Percentiles rank a stretch among this genome's conserved stretches.
These are phyloP conservation scores for Colletotrichum sp. DNA, from an alignment of 2,329 filamentous ascomycete species.

Conservation along the genomic window DNA sequence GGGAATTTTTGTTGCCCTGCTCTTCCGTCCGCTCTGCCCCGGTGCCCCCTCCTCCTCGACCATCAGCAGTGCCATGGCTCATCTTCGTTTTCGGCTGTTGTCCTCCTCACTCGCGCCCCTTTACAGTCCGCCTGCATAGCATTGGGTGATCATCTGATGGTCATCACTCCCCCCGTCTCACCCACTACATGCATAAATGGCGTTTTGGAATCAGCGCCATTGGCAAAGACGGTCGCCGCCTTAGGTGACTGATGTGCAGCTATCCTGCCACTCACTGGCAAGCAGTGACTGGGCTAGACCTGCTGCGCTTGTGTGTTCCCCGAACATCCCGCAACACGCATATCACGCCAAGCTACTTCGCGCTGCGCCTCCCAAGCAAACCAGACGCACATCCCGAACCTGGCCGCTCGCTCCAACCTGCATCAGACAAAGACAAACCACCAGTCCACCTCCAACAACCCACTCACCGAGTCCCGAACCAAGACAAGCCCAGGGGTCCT, in stretches of 20 bases:
- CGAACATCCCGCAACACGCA: slow-evolving; percentile 2
- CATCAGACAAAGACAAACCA: background rate
- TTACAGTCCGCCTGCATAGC: background rate
- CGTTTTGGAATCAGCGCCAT: background rate
- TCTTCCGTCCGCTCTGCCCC: background rate
- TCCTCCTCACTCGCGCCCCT: background rate
- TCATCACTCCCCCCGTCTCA: background rate
- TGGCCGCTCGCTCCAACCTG: background rate
- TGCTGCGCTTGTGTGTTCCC: background rate
- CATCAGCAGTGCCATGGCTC: background rate
- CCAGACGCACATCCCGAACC: background rate
- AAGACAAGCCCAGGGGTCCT: slow-evolving; percentile 1
- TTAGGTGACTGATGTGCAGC: background rate
- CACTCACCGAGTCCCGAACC: background rate
- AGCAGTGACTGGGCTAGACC: background rate
- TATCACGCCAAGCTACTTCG: slow-evolving; percentile 3
- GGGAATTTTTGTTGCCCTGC: background rate
- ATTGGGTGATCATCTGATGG: slow-evolving; percentile 17
- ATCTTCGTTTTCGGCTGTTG: background rate
- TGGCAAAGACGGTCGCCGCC: background rate
- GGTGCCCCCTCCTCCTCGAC: background rate
- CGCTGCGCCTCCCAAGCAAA: background rate
- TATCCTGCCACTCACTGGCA: background rate
- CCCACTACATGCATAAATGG: slow-evolving; percentile 10
- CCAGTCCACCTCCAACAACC: background rate